These are phyloP conservation scores for Penicillium vulpinum DNA, from an alignment of 2,329 filamentous ascomycete genomes.

Conservation along the genomic window DNA sequence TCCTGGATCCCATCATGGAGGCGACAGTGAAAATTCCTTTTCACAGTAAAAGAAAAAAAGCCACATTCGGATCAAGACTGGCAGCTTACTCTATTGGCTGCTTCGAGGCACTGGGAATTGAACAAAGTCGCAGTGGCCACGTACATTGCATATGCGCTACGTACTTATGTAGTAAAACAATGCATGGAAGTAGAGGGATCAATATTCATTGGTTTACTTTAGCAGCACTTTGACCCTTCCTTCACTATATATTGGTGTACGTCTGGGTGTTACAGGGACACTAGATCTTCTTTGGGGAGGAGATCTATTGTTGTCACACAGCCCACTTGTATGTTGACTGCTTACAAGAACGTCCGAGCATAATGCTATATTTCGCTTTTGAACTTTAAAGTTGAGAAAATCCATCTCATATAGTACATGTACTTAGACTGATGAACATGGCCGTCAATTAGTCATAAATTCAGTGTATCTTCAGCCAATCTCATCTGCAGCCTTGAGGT, in stretches of 20 bases:
- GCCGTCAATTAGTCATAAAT: background rate
- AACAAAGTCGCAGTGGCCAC: conserved; percentile 6
- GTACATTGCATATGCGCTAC: conserved; percentile 7
- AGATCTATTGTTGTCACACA: background rate
- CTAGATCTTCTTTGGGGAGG: background rate
- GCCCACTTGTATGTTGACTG: background rate
- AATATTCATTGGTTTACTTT: conserved; percentile 13
- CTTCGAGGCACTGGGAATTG: background rate
- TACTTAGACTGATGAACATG: background rate
- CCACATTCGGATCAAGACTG: background rate
- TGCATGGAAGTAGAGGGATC: conserved; percentile 16
- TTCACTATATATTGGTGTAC: background rate
- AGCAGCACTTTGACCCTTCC: background rate
- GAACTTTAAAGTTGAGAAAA: background rate
- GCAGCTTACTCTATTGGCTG: background rate
- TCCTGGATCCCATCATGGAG: background rate
- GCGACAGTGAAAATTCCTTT: background rate
- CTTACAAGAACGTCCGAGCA: background rate
- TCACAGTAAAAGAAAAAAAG: background rate
- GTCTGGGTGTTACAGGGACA: background rate
- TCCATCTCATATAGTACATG: background rate
- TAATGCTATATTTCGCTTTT: background rate
- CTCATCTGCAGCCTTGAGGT: conserved; percentile 2
- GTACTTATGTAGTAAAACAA: background rate
- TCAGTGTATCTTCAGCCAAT: conserved; percentile 6